These are phyloP conservation scores for Candida ponderosae DNA, from an alignment of 805 yeast species.

Conservation along the genomic window DNA sequence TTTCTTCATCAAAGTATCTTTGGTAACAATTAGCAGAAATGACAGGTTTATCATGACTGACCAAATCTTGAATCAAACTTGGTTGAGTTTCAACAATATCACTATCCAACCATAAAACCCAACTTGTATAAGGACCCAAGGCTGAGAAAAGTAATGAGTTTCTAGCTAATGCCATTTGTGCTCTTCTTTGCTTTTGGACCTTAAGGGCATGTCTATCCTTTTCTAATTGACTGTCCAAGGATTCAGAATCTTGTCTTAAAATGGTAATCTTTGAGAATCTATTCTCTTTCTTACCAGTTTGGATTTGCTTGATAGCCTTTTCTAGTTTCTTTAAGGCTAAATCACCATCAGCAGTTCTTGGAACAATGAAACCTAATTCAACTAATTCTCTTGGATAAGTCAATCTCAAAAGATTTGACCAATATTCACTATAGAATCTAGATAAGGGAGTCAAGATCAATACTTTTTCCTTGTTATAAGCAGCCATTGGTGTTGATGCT, in stretches of 20 bases:
- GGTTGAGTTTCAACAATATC: constrained; percentile 88
- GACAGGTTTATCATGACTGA: constrained; percentile 78
- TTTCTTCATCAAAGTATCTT: constrained; percentile 56
- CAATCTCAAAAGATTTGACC: constrained; percentile 73
- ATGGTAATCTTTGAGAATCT: constrained; percentile 82
- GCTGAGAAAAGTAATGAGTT: constrained; percentile 87
- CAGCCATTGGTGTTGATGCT: constrained; percentile 64
- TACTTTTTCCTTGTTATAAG: constrained; percentile 71
- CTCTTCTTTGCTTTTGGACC: constrained; percentile 84
- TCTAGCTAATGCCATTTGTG: constrained; percentile 90
- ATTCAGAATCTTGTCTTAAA: constrained; percentile 81
- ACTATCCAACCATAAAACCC: constrained; percentile 96
- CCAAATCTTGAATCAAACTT: constrained; percentile 79
- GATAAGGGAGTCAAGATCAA: constrained; percentile 88
- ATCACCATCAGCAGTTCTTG: constrained; percentile 79
- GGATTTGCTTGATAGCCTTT: constrained; percentile 63
- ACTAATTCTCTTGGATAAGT: constrained; percentile 79
- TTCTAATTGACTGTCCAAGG: constrained; percentile 68
- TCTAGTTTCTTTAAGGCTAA: constrained; percentile 65
- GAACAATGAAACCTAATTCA: constrained; percentile 88
- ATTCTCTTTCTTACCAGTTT: constrained; percentile 51
- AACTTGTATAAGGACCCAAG: constrained; percentile 79
- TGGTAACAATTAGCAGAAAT: constrained; percentile 92
- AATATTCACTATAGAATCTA: constrained; percentile 74
- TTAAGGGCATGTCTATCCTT: constrained; percentile 83